Base-by-base conservation (phyloP, 257 asterid genomes). In the Fraxinus cuspidata region DNA sequence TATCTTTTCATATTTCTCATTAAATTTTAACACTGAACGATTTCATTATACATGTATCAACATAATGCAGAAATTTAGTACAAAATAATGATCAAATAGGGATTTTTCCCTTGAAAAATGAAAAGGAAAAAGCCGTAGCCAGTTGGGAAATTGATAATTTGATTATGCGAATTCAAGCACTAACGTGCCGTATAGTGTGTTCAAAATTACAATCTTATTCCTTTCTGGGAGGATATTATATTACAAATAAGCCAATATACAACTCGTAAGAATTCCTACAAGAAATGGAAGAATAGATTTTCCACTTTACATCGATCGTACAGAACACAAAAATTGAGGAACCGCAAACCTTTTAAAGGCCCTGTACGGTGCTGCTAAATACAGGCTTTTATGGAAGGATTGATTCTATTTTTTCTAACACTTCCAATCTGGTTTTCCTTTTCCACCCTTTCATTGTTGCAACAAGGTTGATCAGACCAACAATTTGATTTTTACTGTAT, bases 371-470 rank as follows among this genome's bases (percentile, higher is more conserved):
- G 18, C 51, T 42, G 51, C 51, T 42, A 40, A 40, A 47, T 47
- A 47, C 56, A 47, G 56, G 64, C 23, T 40, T 35, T 51, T 79
- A 72, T 23, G 40, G 67, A 67, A 73, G 47, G 35, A 71, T 44
- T 79, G 69, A 91, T 70, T 93, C 98, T 21, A 95, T 90, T 87
- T 86, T 95, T 83, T 93, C 99, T 81, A 95, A 86, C 83, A 93
- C 89, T 76, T 95, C 99, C 88, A 88, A 80, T 86, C 96, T 89
- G 73, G 93, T 91, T 86, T 90, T 95, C 82, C 99, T 90, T 82
- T 88, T 95, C 99, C 99, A 95, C 7, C 99, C 94, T 75, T 91
- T 95, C 97, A 93, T 93, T 2, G 98, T 84, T 0, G 99, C 97
- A 21, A 93, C 99, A 9, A 93, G 94, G 91, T 91, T 95, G 86